Conservation (phyloP, 1,284 basidiomycete species). For the Marasmius tenuissimus region DNA sequence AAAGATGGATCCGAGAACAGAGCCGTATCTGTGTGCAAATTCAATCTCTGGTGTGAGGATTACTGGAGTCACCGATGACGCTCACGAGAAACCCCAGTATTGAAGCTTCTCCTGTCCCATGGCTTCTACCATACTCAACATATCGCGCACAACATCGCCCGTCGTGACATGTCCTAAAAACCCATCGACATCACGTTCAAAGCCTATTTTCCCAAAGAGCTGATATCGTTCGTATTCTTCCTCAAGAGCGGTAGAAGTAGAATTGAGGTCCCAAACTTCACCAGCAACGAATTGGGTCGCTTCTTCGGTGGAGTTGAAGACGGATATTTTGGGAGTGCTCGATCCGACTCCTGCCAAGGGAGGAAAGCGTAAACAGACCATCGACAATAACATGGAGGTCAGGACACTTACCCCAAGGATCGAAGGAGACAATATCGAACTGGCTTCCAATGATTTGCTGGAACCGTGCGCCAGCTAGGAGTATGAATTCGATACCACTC, state of each 20-base stretch:
- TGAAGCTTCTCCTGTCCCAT: slow-evolving; percentile 44
- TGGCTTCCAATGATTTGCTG: slow-evolving; percentile 38
- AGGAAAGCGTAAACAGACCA: background rate
- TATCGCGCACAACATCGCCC: slow-evolving; percentile 47
- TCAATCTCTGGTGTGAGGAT: background rate
- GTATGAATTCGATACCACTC: slow-evolving; percentile 39
- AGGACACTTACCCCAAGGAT: slow-evolving; percentile 34
- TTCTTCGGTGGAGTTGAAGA: slow-evolving; percentile 32
- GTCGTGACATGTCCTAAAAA: slow-evolving; percentile 38
- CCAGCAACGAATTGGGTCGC: slow-evolving; percentile 25
- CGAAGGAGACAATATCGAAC: slow-evolving; percentile 51
- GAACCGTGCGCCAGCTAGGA: slow-evolving; percentile 26
- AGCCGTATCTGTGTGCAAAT: slow-evolving; percentile 37
- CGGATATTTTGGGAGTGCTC: slow-evolving; percentile 31
- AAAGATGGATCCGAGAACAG: slow-evolving; percentile 44
- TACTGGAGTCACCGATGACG: background rate
- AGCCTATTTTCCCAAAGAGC: slow-evolving; percentile 27
- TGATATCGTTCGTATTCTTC: slow-evolving; percentile 27
- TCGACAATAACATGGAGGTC: too few species aligned
- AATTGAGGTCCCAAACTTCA: slow-evolving; percentile 19
- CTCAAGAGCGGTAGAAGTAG: slow-evolving; percentile 23
- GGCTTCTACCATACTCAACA: slow-evolving; percentile 45
- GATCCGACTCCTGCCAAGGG: slow-evolving; percentile 26
- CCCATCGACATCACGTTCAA: slow-evolving; percentile 29
- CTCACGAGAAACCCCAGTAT: slow-evolving; percentile 55